phyloP scores from a whole-genome alignment of 176 grass and related monocot genomes.

The Saccharum officinarum region DNA sequence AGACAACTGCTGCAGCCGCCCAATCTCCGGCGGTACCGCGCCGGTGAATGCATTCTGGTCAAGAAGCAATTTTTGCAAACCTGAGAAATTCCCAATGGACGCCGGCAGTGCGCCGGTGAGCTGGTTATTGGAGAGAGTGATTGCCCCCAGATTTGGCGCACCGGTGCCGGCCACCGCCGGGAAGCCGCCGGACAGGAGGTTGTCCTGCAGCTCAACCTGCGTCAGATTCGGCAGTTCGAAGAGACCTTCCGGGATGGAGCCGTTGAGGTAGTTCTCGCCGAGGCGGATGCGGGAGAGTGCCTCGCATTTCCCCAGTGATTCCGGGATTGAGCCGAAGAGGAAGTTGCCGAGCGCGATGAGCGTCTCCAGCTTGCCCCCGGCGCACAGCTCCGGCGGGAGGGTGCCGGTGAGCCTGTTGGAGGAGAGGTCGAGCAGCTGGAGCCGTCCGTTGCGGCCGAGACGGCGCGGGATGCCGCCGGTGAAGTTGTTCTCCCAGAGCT shows the following conservation, averaged over 20 bases:
- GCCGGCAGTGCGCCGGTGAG: slow-evolving; percentile 64
- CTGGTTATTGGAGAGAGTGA: slow-evolving; percentile 91
- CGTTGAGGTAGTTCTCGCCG: slow-evolving; percentile 92
- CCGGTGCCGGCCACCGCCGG: slow-evolving; percentile 40
- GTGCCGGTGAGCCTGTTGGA: slow-evolving; percentile 89
- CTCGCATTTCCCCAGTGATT: slow-evolving; percentile 66
- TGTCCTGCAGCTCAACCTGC: slow-evolving; percentile 95
- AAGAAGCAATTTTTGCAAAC: slow-evolving; percentile 76
- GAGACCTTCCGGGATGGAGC: slow-evolving; percentile 75
- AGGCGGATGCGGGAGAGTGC: slow-evolving; percentile 76
- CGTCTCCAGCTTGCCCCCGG: slow-evolving; percentile 72
- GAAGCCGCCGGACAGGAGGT: slow-evolving; percentile 76
- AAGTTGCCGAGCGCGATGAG: slow-evolving; percentile 86
- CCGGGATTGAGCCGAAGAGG: slow-evolving; percentile 81
- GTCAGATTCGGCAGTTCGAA: slow-evolving; percentile 74
- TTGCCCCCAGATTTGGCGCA: slow-evolving; percentile 57
- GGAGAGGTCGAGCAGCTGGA: slow-evolving; percentile 89
- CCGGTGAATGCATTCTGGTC: slow-evolving; percentile 80
- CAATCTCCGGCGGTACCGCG: slow-evolving; percentile 68
- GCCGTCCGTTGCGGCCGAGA: slow-evolving; percentile 64
- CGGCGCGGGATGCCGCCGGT: slow-evolving; percentile 72
- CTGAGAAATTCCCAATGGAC: slow-evolving; percentile 77
- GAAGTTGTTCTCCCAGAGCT: slow-evolving; percentile 99
- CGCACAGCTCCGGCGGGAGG: slow-evolving; percentile 74
- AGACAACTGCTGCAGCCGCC: slow-evolving; percentile 72